These are phyloP conservation scores for Septoria linicola DNA, from an alignment of 2,329 filamentous ascomycete genomes.

Conservation along the genomic window DNA sequence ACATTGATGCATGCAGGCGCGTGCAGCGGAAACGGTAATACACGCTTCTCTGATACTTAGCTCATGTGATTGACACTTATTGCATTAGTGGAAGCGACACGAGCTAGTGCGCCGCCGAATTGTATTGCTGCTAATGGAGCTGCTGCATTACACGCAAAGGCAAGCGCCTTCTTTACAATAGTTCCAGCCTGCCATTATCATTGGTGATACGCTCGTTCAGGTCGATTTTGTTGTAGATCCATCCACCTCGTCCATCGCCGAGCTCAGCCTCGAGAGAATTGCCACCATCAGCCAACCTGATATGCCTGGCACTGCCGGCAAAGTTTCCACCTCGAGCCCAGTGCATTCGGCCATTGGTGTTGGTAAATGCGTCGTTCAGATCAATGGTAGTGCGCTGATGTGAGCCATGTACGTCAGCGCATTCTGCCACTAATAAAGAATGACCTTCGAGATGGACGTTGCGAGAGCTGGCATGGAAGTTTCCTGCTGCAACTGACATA, in stretches of 20 bases:
- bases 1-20: too few species aligned
- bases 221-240: conserved; percentile 35
- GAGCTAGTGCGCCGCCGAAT: background rate
- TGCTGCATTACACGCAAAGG: background rate
- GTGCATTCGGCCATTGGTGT: conserved; percentile 39
- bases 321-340: conserved; percentile 44
- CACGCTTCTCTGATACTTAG: background rate
- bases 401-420: conserved; percentile 36
- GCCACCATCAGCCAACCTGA: conserved; percentile 37
- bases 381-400: conserved; percentile 37
- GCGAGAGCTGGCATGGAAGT: conserved; percentile 39
- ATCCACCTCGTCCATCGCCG: conserved; percentile 38
- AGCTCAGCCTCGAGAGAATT: conserved; percentile 40
- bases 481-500: conserved; percentile 34
- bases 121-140: background rate
- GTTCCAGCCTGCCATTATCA: conserved; percentile 39
- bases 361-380: conserved; percentile 42
- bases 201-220: conserved; percentile 45
- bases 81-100: background rate
- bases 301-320: conserved; percentile 35
- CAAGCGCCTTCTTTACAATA: conserved; percentile 24
- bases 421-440: conserved; percentile 42
- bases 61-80: background rate
- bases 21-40: background rate
- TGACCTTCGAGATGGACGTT: conserved; percentile 40